Base-by-base conservation (phyloP, 768 basidiomycete genomes). In the Postia placenta region DNA sequence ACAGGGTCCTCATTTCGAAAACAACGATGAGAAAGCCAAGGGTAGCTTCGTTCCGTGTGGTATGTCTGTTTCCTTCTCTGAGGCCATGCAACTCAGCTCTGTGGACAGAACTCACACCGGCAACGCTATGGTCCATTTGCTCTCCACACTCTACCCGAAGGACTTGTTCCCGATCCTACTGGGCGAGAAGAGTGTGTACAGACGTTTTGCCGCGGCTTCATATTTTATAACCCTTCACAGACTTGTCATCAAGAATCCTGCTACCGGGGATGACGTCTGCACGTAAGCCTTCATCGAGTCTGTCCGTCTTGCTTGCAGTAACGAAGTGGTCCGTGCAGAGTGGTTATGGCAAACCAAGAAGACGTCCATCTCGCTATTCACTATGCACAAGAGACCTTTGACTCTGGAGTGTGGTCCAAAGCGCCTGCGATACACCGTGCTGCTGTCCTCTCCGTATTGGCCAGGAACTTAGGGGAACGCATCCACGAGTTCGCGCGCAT, bases 381-480 rank as follows among this genome's bases (percentile, higher is more conserved):
- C 44, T 66, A 67, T 25, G 85, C 87, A 0, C 77, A 90, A 42
- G 60, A 66, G 4, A 72, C 66, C 3, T 91, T 83, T 60, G 66
- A 77, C 36, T 79, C 81, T 1, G 89, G 88, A 2, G 61, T 75
- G 30, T 92, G 90, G 90, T 87, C 88, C 11, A 76, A 68, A 57
- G 67, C 81, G 3, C 65, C 86, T 4, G 63, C 73, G 1, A 58
- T 79, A 0, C 62, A 76, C 28, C 85, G 90, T 38, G 83, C 89
- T 5, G 74, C 71, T 51, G 75, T 85, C 15, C 73, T 92, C 5
- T 73, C 79, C 2, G 75, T 74, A 38, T 70, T 92, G 28, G 87
- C 88, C 7, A 70, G 79, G 7, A 60, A 73, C 4, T 70, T 92
- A 7, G 82, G 84, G 55, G 69, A 70, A 15, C 74, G 68, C 54